Conservation (phyloP, 2,329 filamentous ascomycete species). For the Mycosphaerella sp. region DNA sequence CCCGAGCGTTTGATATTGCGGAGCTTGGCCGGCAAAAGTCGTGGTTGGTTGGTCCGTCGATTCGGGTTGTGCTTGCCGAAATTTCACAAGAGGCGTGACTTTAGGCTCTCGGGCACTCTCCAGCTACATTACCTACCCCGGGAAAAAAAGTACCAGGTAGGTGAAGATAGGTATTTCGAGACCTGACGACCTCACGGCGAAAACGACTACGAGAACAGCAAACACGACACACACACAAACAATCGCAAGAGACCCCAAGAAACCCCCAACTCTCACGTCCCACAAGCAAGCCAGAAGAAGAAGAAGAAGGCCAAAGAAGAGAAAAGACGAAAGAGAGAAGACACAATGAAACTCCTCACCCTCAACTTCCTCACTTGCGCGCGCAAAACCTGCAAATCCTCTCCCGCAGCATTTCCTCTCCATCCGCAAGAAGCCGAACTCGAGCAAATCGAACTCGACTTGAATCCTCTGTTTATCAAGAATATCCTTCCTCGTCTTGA, state of each 20-base stretch:
- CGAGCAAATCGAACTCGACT: constrained; percentile 71
- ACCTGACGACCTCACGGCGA: no score
- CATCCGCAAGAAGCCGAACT: constrained; percentile 91
- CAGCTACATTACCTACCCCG: no score
- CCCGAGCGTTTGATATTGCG: no score
- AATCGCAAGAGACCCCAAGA: no score
- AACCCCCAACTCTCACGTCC: no score
- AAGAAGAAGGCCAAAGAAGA: not conserved
- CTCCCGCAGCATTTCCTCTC: constrained; percentile 73
- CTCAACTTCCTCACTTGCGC: constrained; percentile 97
- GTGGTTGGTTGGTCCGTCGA: no score
- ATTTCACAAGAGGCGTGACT: not conserved
- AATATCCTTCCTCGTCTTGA: constrained; percentile 85
- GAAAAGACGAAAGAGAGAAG: not conserved
- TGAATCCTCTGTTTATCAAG: constrained; percentile 71
- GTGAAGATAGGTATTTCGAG: no score
- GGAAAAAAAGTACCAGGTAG: no score
- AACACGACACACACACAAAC: no score
- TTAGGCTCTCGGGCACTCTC: not conserved
- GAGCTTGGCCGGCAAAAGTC: not conserved
- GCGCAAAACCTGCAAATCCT: constrained; percentile 86
- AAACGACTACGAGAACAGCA: no score
- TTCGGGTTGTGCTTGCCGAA: not conserved
- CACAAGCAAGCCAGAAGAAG: not conserved
- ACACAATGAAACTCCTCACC: constrained; percentile 85